Evolutionary conservation across 1,139 yeast species (phyloP).

Genomic region (Scheffersomyces lignicola): DNA sequence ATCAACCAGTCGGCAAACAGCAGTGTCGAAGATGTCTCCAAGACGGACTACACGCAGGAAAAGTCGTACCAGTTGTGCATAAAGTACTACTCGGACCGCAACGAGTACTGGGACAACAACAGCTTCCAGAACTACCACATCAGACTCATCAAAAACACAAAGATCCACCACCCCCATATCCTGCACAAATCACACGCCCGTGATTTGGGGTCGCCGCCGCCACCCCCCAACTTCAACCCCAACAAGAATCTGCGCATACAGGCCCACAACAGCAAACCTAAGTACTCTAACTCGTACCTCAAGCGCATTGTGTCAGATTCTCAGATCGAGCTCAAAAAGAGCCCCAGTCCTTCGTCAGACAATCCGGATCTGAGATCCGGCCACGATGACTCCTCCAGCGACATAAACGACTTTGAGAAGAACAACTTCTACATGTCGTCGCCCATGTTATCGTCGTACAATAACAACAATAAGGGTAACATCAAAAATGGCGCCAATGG

Average conservation of each 20-base stretch:
- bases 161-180: not conserved
- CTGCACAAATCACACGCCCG: constrained; percentile 5
- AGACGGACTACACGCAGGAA: constrained; percentile 16
- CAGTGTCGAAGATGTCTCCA: constrained; percentile 8
- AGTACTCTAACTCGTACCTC: constrained; percentile 40
- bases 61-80: constrained; percentile 53
- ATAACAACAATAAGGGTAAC: constrained; percentile 6
- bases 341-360: not conserved
- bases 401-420: constrained; percentile 29
- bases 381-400: constrained; percentile 12
- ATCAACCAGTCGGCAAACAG: constrained; percentile 9
- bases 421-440: constrained; percentile 41
- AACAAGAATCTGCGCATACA: constrained; percentile 14
- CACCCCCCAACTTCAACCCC: constrained; percentile 10
- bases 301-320: constrained; percentile 38
- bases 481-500: constrained; percentile 6
- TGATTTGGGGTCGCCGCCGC: constrained; percentile 4
- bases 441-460: constrained; percentile 34
- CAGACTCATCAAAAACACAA: constrained; percentile 33
- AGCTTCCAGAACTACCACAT: constrained; percentile 56
- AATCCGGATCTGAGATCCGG: constrained; percentile 5
- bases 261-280: constrained; percentile 30
- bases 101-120: constrained; percentile 82
- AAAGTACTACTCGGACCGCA: constrained; percentile 48
- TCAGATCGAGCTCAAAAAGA: constrained; percentile 16